These are phyloP conservation scores for Auriscalpium orientale DNA, from an alignment of 768 basidiomycete species.

Conservation along the genomic window DNA sequence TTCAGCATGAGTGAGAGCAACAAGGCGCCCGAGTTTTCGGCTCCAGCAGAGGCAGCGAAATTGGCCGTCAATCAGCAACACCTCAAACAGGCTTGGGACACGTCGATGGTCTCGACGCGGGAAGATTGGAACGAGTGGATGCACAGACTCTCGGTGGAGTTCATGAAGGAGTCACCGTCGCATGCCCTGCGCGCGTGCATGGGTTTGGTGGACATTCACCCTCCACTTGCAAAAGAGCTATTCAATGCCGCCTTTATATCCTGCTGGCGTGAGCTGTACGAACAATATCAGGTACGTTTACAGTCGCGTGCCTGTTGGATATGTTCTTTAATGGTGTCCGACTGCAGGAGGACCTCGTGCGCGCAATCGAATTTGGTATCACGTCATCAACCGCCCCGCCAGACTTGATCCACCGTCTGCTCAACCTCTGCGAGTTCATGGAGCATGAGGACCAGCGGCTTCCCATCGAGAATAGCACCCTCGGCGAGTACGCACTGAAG, in stretches of 20 bases:
- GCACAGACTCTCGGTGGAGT: slow-evolving; percentile 84
- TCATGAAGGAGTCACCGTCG: slow-evolving; percentile 97
- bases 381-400: slow-evolving; percentile 69
- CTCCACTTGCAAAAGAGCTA: slow-evolving; percentile 85
- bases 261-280: slow-evolving; percentile 94
- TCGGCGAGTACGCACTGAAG: slow-evolving; percentile 90
- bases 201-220: slow-evolving; percentile 85
- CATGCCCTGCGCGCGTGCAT: slow-evolving; percentile 95
- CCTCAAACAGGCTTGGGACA: slow-evolving; percentile 95
- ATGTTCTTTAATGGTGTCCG: neutral
- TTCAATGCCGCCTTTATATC: slow-evolving; percentile 98
- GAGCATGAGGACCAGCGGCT: slow-evolving; percentile 96
- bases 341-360: slow-evolving; percentile 84
- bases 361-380: slow-evolving; percentile 81
- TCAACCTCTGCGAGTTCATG: slow-evolving; percentile 97
- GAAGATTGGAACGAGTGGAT: slow-evolving; percentile 98
- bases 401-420: slow-evolving; percentile 82
- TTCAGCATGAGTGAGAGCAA: slow-evolving; percentile 48
- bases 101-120: slow-evolving; percentile 60
- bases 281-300: slow-evolving; percentile 81
- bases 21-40: slow-evolving; percentile 64
- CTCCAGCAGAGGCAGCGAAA: slow-evolving; percentile 73
- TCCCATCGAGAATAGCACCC: slow-evolving; percentile 86
- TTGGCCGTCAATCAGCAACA: slow-evolving; percentile 95
- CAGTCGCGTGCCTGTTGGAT: neutral